Evolutionary conservation across 192 early-diverging fungal species (phyloP).

Genomic region (Linnemannia zychae): DNA sequence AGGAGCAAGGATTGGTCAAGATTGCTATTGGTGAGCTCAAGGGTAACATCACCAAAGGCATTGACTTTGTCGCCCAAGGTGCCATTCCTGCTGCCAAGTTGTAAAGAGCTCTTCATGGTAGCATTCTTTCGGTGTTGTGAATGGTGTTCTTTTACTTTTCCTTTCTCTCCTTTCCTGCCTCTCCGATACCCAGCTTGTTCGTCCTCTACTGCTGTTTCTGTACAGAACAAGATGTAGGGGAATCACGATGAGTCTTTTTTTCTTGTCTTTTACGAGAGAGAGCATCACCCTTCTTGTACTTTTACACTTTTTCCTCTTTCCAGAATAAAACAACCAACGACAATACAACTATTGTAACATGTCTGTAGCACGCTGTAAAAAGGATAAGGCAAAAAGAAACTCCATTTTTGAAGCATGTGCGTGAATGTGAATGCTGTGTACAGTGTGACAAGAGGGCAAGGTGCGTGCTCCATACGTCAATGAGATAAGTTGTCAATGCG

Average conservation of each 20-base stretch:
- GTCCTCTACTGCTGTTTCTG: neutral
- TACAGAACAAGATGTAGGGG: neutral
- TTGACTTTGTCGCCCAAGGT: conserved; percentile 72
- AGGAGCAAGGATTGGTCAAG: conserved; percentile 83
- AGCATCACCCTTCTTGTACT: neutral
- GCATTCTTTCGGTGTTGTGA: neutral
- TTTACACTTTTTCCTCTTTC: neutral
- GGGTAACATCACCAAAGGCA: conserved; percentile 91
- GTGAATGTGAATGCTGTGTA: neutral
- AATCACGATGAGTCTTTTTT: neutral
- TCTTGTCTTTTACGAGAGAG: conserved; percentile 8
- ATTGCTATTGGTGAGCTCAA: conserved; percentile 86
- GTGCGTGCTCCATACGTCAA: no score
- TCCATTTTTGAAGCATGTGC: neutral
- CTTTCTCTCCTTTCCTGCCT: neutral
- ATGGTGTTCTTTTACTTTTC: neutral
- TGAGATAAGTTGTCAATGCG: no score
- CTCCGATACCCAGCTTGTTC: conserved; percentile 4
- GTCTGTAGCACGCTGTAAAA: no score
- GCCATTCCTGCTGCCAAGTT: conserved; percentile 34
- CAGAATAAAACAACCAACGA: neutral
- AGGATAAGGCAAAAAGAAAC: conserved; percentile 3
- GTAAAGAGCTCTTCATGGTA: conserved; percentile 3
- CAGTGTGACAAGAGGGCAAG: neutral
- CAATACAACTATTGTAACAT: neutral